Evolutionary conservation across 805 yeast species (phyloP), one percentile per base, ranked within the genome.

Genomic region (Wickerhamomyces tratensis): DNA sequence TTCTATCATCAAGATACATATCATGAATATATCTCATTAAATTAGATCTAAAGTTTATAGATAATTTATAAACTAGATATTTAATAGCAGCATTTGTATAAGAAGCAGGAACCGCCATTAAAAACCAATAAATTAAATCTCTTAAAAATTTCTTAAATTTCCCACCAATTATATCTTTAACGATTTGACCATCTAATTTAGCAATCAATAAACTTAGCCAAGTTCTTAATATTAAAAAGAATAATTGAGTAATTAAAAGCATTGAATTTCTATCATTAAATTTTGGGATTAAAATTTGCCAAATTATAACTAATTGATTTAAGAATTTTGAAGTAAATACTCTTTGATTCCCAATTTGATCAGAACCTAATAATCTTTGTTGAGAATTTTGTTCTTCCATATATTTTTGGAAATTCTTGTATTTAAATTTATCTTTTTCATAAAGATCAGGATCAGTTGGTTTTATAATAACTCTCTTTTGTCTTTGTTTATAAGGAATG

Each of bases 81-180:
- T 83, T 85, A 57, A 89, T 89, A 44, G 91, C 88, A 39, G 95
- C 83, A 61, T 89, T 89, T 31, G 96, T 84, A 60, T 86, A 89
- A 4, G 93, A 80, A 0, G 96, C 95, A 2, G 98, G 98, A 47
- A 89, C 77, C 1, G 96, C 96, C 56, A 89, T 79, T 46, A 85
- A 63, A 45, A 89, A 76, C 97, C 97, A 89, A 60, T 84, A 83
- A 9, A 77, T 72, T 59, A 89, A 68, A 58, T 89, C 96, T 45
- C 85, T 68, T 36, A 79, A 59, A 52, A 89, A 89, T 41, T 81
- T 80, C 49, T 68, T 73, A 15, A 88, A 86, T 49, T 82, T 78
- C 14, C 88, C 87, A 14, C 87, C 81, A 50, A 89, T 86, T 56
- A 89, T 75, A 60, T 88, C 91, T 58, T 85, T 82, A 38, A 88